phyloP scores from a whole-genome alignment of 192 early-diverging fungal genomes.

The Chytriomyces sp. region DNA sequence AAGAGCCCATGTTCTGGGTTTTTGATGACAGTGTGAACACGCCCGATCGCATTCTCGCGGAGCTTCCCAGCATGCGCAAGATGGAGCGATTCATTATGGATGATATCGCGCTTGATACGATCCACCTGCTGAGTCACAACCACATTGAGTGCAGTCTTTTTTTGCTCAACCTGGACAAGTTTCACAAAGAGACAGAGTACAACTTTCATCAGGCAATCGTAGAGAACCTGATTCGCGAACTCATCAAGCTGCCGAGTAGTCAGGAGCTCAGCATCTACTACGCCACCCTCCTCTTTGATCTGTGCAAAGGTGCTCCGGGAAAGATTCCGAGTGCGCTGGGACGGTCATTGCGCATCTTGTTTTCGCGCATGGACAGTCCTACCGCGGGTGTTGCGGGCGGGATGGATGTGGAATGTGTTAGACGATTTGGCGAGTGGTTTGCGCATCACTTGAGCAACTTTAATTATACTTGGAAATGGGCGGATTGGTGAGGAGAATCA shows the following conservation, averaged over 20 bases:
- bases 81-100: conserved; percentile 73
- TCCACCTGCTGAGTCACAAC: conserved; percentile 85
- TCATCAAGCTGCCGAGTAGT: conserved; percentile 62
- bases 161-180: conserved; percentile 57
- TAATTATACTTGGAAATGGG: conserved; percentile 88
- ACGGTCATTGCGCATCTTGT: conserved; percentile 64
- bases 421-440: conserved; percentile 86
- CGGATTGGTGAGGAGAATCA: conserved; percentile 61
- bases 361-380: conserved; percentile 56
- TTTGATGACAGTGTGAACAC: conserved; percentile 49
- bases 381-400: conserved; percentile 33
- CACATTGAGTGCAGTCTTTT: conserved; percentile 87
- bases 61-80: conserved; percentile 37
- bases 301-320: conserved; percentile 64
- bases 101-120: conserved; percentile 79
- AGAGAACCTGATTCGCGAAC: conserved; percentile 59
- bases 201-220: conserved; percentile 54
- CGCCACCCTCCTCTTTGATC: conserved; percentile 69
- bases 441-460: conserved; percentile 92
- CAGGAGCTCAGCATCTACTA: conserved; percentile 63
- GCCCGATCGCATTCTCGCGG: conserved; percentile 37
- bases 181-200: conserved; percentile 44
- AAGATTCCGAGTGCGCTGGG: conserved; percentile 68
- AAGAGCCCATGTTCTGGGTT: conserved; percentile 46
- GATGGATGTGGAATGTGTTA: conserved; percentile 85